Conservation (phyloP, 257 asterid genomes). For the Nicotiana tomentosiformis region DNA sequence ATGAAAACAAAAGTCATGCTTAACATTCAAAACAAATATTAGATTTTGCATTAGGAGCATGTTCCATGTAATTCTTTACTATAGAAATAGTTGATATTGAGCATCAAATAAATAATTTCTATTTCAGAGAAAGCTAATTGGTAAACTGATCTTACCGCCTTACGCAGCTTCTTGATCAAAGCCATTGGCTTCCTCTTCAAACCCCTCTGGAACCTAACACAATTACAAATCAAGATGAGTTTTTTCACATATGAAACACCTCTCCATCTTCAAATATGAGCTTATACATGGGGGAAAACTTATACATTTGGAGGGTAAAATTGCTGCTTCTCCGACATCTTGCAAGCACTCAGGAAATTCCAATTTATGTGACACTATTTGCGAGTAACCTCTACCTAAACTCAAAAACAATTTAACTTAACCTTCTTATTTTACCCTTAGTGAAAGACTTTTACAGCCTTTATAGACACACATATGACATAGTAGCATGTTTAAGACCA, state of each 20-base stretch:
- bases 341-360: background rate
- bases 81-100: background rate
- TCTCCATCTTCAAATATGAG: background rate
- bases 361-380: background rate
- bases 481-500: no score
- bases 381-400: background rate
- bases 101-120: background rate
- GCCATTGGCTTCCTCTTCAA: constrained; percentile 40
- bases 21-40: background rate
- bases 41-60: background rate
- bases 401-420: no score
- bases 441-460: no score
- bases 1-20: background rate
- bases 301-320: background rate
- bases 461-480: no score
- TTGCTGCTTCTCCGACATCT: background rate
- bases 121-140: background rate
- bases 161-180: constrained; percentile 38
- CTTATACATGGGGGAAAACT: background rate
- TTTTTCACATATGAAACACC: background rate
- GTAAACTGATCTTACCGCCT: constrained; percentile 20
- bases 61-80: background rate
- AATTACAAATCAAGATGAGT: background rate
- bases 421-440: no score
- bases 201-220: constrained; percentile 24